Conservation (phyloP, 495 filamentous ascomycete species). For the Penicillium angulare region DNA sequence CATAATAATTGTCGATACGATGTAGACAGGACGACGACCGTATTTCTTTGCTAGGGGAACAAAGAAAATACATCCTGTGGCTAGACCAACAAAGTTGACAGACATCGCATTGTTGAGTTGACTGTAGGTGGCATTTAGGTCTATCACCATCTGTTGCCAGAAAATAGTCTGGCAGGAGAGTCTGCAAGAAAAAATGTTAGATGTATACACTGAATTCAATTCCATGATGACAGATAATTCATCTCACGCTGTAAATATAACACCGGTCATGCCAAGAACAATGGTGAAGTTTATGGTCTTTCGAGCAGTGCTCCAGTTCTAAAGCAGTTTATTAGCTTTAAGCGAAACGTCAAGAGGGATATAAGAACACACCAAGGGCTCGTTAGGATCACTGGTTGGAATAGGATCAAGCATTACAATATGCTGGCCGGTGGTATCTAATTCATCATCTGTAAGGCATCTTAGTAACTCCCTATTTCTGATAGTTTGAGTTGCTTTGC, state of each 20-base stretch:
- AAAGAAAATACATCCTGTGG: slow-evolving; percentile 31
- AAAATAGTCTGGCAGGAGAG: slow-evolving; percentile 33
- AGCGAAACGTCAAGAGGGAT: neutral
- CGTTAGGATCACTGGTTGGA: slow-evolving; percentile 34
- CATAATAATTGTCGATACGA: slow-evolving; percentile 30
- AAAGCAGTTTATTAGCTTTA: neutral
- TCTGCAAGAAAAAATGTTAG: slow-evolving; percentile 5
- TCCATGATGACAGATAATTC: neutral
- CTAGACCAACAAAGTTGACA: slow-evolving; percentile 33
- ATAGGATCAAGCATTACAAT: slow-evolving; percentile 28
- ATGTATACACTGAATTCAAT: no score
- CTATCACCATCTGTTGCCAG: slow-evolving; percentile 36
- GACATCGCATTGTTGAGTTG: slow-evolving; percentile 31
- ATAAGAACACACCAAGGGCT: slow-evolving; percentile 26
- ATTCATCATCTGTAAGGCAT: slow-evolving; percentile 15
- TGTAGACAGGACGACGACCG: slow-evolving; percentile 35
- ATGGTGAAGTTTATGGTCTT: slow-evolving; percentile 34
- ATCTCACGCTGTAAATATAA: slow-evolving; percentile 35
- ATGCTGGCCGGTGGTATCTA: slow-evolving; percentile 13
- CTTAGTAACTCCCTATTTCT: neutral
- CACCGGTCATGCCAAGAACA: slow-evolving; percentile 27
- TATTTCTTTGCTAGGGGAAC: slow-evolving; percentile 36
- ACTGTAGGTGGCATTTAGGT: slow-evolving; percentile 25
- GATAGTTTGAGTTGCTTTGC: no score
- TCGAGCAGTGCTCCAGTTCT: slow-evolving; percentile 37